Percentiles rank a stretch among this genome's conserved stretches.
Evolutionary conservation across 2,329 filamentous ascomycete genomes (phyloP).

Genomic region (Cordyceps pruinosa): DNA sequence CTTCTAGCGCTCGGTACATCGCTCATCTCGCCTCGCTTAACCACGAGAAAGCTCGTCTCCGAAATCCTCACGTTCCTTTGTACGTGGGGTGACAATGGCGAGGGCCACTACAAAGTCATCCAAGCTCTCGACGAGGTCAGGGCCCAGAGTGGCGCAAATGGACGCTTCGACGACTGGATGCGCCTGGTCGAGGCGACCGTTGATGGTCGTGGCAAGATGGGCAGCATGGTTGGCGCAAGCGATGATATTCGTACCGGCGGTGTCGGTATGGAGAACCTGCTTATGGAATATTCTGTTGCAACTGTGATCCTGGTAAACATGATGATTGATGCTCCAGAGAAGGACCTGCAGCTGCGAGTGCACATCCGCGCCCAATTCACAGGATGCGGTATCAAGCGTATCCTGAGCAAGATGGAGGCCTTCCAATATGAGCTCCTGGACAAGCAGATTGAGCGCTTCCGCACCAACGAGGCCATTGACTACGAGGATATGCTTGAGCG

Average conservation of each 20-base stretch:
- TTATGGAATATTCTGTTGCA: constrained; percentile 98
- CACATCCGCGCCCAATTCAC: constrained; percentile 96
- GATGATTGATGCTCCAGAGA: constrained; percentile 84
- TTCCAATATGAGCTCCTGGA: constrained; percentile 98
- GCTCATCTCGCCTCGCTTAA: constrained; percentile 79
- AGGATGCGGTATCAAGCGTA: constrained; percentile 88
- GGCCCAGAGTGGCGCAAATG: constrained; percentile 79
- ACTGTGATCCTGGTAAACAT: constrained; percentile 95
- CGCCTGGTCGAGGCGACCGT: constrained; percentile 94
- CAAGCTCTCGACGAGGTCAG: constrained; percentile 92
- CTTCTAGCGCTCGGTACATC: constrained; percentile 82
- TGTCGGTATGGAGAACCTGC: constrained; percentile 95
- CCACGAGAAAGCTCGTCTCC: constrained; percentile 88
- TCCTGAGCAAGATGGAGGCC: constrained; percentile 92
- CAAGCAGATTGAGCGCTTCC: constrained; percentile 93
- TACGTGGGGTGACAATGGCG: constrained; percentile 77
- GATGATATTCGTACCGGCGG: constrained; percentile 94
- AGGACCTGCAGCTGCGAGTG: constrained; percentile 82
- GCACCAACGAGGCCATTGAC: constrained; percentile 91
- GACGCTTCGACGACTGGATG: constrained; percentile 97
- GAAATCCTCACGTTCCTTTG: constrained; percentile 95
- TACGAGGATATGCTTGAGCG: constrained; percentile 94
- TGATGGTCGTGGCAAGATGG: constrained; percentile 97
- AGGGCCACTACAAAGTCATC: constrained; percentile 88
- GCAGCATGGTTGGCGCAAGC: constrained; percentile 90